phyloP scores from a whole-genome alignment of 108 stramenopile species.

The Pseudonitzschia pungens region DNA sequence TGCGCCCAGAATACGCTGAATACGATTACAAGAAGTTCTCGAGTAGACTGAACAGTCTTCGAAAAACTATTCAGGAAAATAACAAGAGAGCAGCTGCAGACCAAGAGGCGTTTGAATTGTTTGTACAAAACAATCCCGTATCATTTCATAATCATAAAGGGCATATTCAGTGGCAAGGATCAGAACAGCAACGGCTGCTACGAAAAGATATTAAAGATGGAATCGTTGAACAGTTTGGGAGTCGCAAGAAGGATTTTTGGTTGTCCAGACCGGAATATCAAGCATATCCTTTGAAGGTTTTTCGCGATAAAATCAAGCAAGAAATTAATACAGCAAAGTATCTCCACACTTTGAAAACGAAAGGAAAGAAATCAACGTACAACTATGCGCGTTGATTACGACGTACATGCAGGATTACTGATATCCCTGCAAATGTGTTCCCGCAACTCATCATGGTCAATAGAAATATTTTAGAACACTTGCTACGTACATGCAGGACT shows the following conservation, averaged over 20 bases:
- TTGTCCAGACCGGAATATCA: neutral
- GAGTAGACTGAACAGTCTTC: neutral
- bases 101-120: constrained; percentile 14
- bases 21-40: constrained; percentile 13
- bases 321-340: constrained; percentile 18
- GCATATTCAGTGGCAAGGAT: constrained; percentile 25
- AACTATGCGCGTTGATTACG: neutral
- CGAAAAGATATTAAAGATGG: constrained; percentile 15
- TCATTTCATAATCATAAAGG: constrained; percentile 11
- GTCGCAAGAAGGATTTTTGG: constrained; percentile 11
- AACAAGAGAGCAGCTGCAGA: constrained; percentile 3
- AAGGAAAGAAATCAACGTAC: constrained; percentile 4
- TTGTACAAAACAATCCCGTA: constrained; percentile 1
- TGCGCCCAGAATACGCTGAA: constrained; percentile 17
- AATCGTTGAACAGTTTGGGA: neutral
- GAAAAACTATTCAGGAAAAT: neutral
- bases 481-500: too few relatives aligned
- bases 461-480: too few relatives aligned
- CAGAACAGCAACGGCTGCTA: constrained; percentile 2
- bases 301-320: constrained; percentile 17
- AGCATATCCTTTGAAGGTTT: constrained; percentile 19
- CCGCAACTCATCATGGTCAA: too few relatives aligned
- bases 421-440: too few relatives aligned
- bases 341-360: constrained; percentile 15
- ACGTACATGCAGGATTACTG: too few relatives aligned